phyloP scores from a whole-genome alignment of 2,329 filamentous ascomycete genomes.

The Calonectria multiphialidica region DNA sequence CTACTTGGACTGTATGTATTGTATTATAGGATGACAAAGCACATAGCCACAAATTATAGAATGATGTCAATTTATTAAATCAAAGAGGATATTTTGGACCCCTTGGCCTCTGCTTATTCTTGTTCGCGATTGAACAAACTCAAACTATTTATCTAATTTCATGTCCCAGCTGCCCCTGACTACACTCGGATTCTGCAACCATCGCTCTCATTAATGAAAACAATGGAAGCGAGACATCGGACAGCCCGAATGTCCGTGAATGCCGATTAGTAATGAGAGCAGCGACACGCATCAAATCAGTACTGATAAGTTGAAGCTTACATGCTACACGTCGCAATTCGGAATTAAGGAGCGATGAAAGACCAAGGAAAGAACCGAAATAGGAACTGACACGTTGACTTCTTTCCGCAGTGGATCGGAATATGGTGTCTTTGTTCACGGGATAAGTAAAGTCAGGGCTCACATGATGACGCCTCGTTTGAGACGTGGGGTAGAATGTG shows the following conservation, averaged over 20 bases:
- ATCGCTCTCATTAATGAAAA: too few relatives aligned
- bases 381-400: background rate
- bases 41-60: background rate
- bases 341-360: background rate
- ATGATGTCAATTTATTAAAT: background rate
- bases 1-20: background rate
- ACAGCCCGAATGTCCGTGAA: background rate
- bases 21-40: background rate
- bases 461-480: constrained; percentile 10
- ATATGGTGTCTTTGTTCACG: background rate
- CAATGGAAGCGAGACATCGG: too few relatives aligned
- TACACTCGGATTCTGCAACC: too few relatives aligned
- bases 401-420: background rate
- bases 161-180: too few relatives aligned
- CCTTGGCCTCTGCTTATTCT: background rate
- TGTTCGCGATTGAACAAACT: background rate
- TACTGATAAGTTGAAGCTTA: background rate
- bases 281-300: background rate
- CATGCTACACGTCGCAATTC: background rate
- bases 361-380: background rate
- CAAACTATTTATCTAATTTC: too few relatives aligned
- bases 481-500: constrained; percentile 6
- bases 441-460: background rate
- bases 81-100: background rate
- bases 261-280: background rate